Conservation (phyloP, 176 grass and related monocot genomes). For the Oryza coarctata region DNA sequence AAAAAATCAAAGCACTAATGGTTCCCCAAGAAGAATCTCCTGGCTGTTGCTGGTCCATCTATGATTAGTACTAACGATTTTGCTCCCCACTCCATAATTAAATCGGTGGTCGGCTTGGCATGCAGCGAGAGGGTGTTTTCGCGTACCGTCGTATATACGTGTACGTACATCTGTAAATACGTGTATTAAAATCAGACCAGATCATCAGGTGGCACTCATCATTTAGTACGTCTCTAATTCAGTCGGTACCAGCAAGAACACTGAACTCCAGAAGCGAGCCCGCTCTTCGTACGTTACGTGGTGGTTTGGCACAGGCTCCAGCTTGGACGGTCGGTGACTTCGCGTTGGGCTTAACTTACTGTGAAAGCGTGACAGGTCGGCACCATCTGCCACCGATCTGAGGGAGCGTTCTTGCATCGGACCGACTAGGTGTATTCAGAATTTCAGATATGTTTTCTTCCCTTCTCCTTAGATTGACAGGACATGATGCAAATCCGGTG, state of each 20-base stretch:
- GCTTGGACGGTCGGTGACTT: background rate
- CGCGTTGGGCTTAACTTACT: slow-evolving; percentile 1
- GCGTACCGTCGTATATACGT: slow-evolving; percentile 4
- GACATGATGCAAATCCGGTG: background rate
- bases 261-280: background rate
- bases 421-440: background rate
- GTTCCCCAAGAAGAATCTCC: background rate
- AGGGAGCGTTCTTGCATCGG: background rate
- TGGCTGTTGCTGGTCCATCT: background rate
- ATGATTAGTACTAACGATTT: background rate
- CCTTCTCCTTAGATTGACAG: background rate
- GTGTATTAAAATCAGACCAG: background rate
- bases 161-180: background rate
- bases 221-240: background rate
- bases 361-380: background rate
- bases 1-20: background rate
- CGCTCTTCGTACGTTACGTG: background rate
- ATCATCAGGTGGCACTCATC: background rate
- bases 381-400: background rate
- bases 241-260: background rate
- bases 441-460: background rate
- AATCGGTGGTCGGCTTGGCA: background rate
- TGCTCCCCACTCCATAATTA: background rate
- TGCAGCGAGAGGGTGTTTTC: slow-evolving; percentile 15
- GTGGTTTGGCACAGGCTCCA: background rate